A percentile compares a stretch with the other conserved stretches of the same genome.
Evolutionary conservation across 345 rosid species (phyloP).

Genomic region (Syzygium aqueum): DNA sequence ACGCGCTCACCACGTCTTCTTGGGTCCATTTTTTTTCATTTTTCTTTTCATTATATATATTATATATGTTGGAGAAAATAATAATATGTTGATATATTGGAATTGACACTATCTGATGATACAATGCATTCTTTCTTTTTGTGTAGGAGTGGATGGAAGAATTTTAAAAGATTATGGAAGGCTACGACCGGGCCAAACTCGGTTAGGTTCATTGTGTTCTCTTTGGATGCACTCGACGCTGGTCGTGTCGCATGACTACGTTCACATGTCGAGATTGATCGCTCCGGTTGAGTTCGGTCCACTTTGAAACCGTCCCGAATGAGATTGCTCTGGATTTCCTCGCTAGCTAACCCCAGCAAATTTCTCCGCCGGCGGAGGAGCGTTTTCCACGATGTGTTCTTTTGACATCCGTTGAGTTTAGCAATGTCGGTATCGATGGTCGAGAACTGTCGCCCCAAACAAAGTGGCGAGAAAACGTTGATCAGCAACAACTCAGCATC

Average conservation of each 20-base stretch:
- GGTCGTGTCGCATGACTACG: too few relatives aligned
- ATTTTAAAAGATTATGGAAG: background rate
- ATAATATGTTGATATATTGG: background rate
- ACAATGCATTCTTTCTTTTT: background rate
- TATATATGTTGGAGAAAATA: background rate
- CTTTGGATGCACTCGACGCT: too few relatives aligned
- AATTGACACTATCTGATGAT: background rate
- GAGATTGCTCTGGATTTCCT: too few relatives aligned
- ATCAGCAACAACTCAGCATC: background rate
- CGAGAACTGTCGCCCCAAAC: background rate
- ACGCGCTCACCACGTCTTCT: background rate
- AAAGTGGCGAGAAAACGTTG: background rate
- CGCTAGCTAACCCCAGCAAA: too few relatives aligned
- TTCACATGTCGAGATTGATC: too few relatives aligned
- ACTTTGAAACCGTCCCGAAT: too few relatives aligned
- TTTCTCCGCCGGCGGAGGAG: too few relatives aligned
- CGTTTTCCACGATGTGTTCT: too few relatives aligned
- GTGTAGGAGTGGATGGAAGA: background rate
- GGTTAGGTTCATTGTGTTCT: too few relatives aligned
- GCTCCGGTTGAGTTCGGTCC: too few relatives aligned
- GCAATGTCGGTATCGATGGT: rapidly evolving
- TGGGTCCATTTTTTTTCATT: background rate
- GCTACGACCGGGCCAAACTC: background rate
- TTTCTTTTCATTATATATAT: too few relatives aligned
- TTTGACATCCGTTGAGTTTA: background rate